Base-by-base conservation (phyloP, 139 green algal species). In the Chlamydomonas sp. region DNA sequence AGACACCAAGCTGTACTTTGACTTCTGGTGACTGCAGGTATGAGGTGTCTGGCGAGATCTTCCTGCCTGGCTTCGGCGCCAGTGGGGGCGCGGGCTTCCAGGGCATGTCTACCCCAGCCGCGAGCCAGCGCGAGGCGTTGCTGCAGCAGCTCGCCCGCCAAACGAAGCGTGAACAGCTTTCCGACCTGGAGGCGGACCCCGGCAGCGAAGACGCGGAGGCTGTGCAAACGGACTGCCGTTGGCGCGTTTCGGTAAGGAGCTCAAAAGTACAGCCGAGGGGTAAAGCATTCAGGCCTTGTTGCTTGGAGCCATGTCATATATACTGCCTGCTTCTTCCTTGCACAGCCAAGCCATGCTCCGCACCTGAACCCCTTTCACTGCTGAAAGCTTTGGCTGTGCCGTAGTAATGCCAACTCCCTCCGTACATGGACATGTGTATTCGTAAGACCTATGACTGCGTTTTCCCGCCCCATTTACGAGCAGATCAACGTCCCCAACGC, bases 401-500 rank as follows among this genome's bases (percentile, higher is more conserved):
- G 31, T 49, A 49, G 31, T 49, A 49, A 49, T 49, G 31, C 31
- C 31, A 49, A 49, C 31, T 49, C 31, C 31, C 31, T 49, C 31
- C 31, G 31, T 49, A 49, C 31, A 49, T 49, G 31, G 31, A 49
- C 31, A 49, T 49, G 31, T 49, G 31, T 49, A 49, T 49, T 49
- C 31, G 31, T 49, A 49, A 49, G 31, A 49, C 31, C 31, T 49
- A 49, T 49, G 31, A 49, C 31, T 64, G 57, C 67, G 5, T 6
- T 49, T 20, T 61, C 62, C 18, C 18, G 17, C 20, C 7, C n/a
- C n/a, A 49, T 49, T 49, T 49, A 49, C 31, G 31, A 49, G 14
- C 72, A 87, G 83, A 91, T 97, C 17, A 90, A 79, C 60, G 95
- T 98, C 12, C 96, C 96, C 12, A n/a, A 16, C 2, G 97, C 97